phyloP scores from a whole-genome alignment of 768 basidiomycete species.

The Tephrocybe sp. region DNA sequence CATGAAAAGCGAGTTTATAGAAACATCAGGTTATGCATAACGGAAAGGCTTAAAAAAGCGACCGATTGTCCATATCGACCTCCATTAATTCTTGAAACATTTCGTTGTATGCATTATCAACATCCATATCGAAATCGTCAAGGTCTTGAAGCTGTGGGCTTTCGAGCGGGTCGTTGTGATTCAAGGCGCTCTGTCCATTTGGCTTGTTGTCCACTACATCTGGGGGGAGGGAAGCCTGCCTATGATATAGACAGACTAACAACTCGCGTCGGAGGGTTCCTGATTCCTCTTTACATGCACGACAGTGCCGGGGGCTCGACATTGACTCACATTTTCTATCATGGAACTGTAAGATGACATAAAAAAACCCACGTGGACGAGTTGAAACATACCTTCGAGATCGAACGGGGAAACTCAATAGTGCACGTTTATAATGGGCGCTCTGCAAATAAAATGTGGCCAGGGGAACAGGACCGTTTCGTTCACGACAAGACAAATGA shows the following conservation, averaged over 20 bases:
- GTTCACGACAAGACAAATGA: constrained; percentile 6
- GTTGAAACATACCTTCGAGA: constrained; percentile 14
- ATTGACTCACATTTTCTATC: constrained; percentile 16
- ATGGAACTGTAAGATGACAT: not conserved
- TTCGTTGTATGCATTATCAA: constrained; percentile 2
- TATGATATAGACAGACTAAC: constrained; percentile 9
- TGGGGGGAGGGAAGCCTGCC: not conserved
- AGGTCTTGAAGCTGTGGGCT: constrained; percentile 18
- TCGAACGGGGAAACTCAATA: constrained; percentile 5
- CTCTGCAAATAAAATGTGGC: constrained; percentile 15
- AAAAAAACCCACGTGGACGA: not conserved
- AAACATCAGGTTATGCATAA: not conserved
- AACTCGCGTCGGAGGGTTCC: constrained; percentile 16
- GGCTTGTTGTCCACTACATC: not conserved
- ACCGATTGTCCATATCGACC: constrained; percentile 6
- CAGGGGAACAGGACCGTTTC: not conserved
- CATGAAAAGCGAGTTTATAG: too few relatives aligned
- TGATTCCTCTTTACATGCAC: constrained; percentile 16
- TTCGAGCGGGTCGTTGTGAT: constrained; percentile 13
- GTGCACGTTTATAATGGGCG: constrained; percentile 17
- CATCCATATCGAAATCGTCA: constrained; percentile 18
- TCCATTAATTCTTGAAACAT: constrained; percentile 4
- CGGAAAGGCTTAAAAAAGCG: not conserved
- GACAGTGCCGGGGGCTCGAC: constrained; percentile 11
- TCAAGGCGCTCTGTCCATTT: not conserved